Conservation (phyloP, 306 rosid genomes). For the Quercus wislizeni region DNA sequence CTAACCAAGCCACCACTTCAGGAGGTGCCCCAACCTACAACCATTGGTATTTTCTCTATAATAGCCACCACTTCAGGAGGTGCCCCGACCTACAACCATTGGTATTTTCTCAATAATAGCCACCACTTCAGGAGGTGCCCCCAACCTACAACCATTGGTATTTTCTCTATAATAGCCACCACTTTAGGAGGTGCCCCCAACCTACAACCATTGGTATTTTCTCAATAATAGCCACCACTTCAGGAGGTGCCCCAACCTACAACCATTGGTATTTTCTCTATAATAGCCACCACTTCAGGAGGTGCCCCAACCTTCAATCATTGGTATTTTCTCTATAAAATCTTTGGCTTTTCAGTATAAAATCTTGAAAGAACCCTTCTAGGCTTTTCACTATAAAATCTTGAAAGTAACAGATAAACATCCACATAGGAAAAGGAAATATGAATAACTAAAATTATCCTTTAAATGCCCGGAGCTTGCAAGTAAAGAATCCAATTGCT, state of each 20-base stretch:
- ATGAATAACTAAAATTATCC: no score
- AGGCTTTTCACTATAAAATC: no score
- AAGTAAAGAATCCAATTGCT: no score
- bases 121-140: constrained; percentile 40
- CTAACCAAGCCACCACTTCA: constrained; percentile 40
- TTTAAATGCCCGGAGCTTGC: no score
- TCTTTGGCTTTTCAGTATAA: no score
- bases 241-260: constrained; percentile 50
- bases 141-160: constrained; percentile 28
- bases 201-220: no score
- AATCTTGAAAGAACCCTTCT: no score
- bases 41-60: background rate
- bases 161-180: constrained; percentile 12
- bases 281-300: constrained; percentile 30
- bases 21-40: constrained; percentile 45
- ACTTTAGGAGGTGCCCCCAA: constrained; percentile 42
- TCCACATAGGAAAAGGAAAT: no score
- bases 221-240: constrained; percentile 18
- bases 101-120: background rate
- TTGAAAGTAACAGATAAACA: no score
- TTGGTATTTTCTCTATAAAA: background rate
- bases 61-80: no score
- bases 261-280: background rate
- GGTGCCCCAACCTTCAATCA: constrained; percentile 42
- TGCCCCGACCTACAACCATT: background rate